These are phyloP conservation scores for Albugo candida DNA, from an alignment of 352 stramenopile genomes.

Conservation along the genomic window DNA sequence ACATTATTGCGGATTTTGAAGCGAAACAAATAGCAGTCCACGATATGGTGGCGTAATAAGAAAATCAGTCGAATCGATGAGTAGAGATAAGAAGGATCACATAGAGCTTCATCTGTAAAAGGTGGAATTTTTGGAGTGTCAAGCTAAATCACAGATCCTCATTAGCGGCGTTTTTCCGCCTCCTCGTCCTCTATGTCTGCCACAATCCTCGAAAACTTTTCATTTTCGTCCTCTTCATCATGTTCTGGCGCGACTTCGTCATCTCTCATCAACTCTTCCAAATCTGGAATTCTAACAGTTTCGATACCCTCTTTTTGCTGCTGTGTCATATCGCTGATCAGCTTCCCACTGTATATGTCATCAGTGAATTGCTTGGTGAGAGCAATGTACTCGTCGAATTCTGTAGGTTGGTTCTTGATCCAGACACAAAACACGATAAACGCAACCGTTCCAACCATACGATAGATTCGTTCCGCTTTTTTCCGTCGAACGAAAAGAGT, in stretches of 20 bases:
- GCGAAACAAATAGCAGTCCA: conserved; percentile 12
- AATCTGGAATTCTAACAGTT: conserved; percentile 80
- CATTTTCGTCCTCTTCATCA: conserved; percentile 40
- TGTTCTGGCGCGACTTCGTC: conserved; percentile 15
- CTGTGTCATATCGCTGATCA: conserved; percentile 95
- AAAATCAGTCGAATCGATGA: too few relatives aligned
- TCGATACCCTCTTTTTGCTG: conserved; percentile 97
- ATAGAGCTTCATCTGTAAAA: too few relatives aligned
- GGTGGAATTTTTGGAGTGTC: too few relatives aligned
- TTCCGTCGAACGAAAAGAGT: conserved; percentile 69
- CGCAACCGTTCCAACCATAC: conserved; percentile 77
- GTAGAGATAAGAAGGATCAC: too few relatives aligned
- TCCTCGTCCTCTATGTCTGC: conserved; percentile 51
- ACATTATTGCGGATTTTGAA: conserved; percentile 17
- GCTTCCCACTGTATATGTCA: conserved; percentile 97
- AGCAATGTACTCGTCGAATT: conserved; percentile 98
- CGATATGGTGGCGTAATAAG: not conserved
- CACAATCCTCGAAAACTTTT: conserved; percentile 65
- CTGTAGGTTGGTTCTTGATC: conserved; percentile 96
- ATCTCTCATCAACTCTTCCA: conserved; percentile 70
- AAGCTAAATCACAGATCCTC: not conserved
- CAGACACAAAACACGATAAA: conserved; percentile 94
- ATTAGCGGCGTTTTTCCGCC: conserved; percentile 1
- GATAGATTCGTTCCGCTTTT: conserved; percentile 90
- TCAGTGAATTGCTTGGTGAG: conserved; percentile 98